These are phyloP conservation scores for Mentha longifolia DNA, from an alignment of 257 asterid species.

Conservation along the genomic window DNA sequence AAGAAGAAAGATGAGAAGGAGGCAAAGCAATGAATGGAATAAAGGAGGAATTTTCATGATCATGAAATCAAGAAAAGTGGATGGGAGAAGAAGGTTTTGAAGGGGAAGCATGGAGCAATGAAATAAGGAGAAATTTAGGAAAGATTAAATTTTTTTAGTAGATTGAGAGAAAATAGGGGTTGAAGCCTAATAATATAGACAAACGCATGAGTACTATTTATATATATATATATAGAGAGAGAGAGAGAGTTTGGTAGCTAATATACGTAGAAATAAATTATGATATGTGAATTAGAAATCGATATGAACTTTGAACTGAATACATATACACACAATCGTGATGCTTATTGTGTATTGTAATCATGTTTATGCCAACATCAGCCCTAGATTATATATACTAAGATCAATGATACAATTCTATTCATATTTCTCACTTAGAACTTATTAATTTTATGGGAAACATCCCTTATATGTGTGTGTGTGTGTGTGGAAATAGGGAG, in stretches of 20 bases:
- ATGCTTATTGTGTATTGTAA: neutral
- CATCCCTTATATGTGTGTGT: too few relatives aligned
- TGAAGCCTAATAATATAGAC: conserved; percentile 31
- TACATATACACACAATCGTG: too few relatives aligned
- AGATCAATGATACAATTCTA: too few relatives aligned
- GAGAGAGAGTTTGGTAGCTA: too few relatives aligned
- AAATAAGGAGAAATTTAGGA: conserved; percentile 40
- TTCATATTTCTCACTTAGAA: too few relatives aligned
- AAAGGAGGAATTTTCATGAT: conserved; percentile 47
- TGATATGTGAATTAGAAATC: too few relatives aligned
- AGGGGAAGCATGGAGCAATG: conserved; percentile 79
- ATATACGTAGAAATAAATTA: too few relatives aligned
- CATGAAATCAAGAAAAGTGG: conserved; percentile 29
- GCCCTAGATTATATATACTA: too few relatives aligned
- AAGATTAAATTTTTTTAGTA: conserved; percentile 15
- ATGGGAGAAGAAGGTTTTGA: conserved; percentile 41
- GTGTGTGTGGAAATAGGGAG: neutral
- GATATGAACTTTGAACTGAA: too few relatives aligned
- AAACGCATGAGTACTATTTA: neutral
- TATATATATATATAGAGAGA: neutral
- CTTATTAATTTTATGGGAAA: too few relatives aligned
- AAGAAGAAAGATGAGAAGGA: conserved; percentile 40
- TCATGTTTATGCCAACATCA: too few relatives aligned
- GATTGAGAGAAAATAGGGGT: conserved; percentile 35
- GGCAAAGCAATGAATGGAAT: conserved; percentile 36